Base-by-base conservation (phyloP, 345 rosid species). In the Camelina neglecta region DNA sequence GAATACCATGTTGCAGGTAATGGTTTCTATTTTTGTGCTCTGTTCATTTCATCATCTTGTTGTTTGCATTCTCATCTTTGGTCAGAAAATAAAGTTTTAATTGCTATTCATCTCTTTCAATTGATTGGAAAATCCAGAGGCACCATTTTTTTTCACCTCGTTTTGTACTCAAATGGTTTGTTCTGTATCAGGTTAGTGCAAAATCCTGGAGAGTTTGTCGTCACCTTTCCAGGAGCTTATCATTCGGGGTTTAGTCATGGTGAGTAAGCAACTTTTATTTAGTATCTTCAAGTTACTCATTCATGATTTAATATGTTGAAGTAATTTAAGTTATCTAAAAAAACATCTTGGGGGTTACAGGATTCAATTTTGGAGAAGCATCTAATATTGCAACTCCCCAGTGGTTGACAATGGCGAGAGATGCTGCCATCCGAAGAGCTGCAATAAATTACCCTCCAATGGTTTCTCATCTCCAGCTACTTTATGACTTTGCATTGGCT, bases 241-340 rank as follows among this genome's bases (percentile, higher is more conserved):
- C 99, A 96, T 85, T 88, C 96, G 16, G 99, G 99, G 67, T 96
- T 96, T 81, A 96, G 99, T 85, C 97, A 93, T 68, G 99, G 99
- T 93, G 72, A 85, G 82, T 21, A 47, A 53, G 44, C 47, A 24
- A 61, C 57, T 60, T 56, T 56, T 3, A 55, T 67, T n/a, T 16
- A 39, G 47, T 45, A 60, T 61, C 39, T 74, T 41, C 65, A 49
- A 12, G 29, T 20, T 31, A 58, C 20, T 36, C 33, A 39, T 53
- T 81, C 61, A 62, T 6, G 77, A 42, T 11, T 42, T 65, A 48
- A 18, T 6, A 24, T 3, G 58, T 31, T 61, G 55, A 58, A 18
- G 21, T 72, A 65, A 65, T 60, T 48, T 36, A 18, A 55, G 11
- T 2, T 20, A 62, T 36, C 18, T 5, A 1, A 44, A 53, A 51